Percentiles rank a stretch among this genome's conserved stretches.
These are phyloP conservation scores for Phytophthora sojae DNA, from an alignment of 352 stramenopile species.

Conservation along the genomic window DNA sequence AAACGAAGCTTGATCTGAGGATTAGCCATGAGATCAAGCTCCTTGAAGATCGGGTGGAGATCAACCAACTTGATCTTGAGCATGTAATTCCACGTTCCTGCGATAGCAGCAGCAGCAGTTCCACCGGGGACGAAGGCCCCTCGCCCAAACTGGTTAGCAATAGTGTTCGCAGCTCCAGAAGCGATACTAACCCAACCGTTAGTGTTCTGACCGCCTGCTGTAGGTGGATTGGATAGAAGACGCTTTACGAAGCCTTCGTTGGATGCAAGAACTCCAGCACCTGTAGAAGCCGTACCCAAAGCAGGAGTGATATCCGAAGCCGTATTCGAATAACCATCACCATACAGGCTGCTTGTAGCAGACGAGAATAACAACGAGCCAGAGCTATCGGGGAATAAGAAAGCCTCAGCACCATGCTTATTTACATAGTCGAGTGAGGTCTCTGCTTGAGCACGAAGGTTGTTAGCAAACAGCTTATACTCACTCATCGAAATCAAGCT, in stretches of 20 bases:
- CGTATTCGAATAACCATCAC: conserved; percentile 31
- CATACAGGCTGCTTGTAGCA: neutral
- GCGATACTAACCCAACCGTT: conserved; percentile 2
- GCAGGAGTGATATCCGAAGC: conserved; percentile 1
- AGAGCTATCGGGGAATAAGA: conserved; percentile 5
- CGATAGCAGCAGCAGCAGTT: neutral
- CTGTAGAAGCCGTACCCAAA: neutral
- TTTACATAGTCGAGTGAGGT: no score
- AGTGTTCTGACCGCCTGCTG: neutral
- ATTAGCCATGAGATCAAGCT: conserved; percentile 4
- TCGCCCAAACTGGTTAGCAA: no score
- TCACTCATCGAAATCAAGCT: conserved; percentile 23
- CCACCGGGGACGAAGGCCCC: no score
- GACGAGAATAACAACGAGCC: conserved; percentile 34
- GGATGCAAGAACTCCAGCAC: neutral
- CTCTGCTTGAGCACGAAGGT: no score
- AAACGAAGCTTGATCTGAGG: conserved; percentile 9
- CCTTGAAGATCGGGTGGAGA: conserved; percentile 11
- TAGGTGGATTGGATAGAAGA: conserved; percentile 10
- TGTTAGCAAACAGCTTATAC: conserved; percentile 12
- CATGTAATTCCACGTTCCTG: conserved; percentile 10
- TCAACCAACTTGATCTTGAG: conserved; percentile 8
- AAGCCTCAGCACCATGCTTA: no score
- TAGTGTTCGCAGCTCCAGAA: neutral
- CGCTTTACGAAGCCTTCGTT: conserved; percentile 23